Conservation (phyloP, 2,329 filamentous ascomycete genomes). For the Hypocreales sp. region DNA sequence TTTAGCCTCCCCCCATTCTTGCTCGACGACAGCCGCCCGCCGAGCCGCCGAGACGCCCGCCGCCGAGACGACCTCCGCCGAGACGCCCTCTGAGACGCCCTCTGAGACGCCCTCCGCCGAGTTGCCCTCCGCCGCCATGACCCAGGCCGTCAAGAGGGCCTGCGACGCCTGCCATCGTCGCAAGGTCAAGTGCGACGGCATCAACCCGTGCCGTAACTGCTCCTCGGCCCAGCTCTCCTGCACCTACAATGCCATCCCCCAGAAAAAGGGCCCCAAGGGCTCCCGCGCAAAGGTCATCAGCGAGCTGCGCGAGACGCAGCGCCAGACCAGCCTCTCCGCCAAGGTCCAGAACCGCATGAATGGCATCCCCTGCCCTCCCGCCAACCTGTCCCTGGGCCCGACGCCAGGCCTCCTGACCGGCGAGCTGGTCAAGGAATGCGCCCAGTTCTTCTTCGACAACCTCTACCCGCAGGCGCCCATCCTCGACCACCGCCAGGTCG, state of each 20-base stretch:
- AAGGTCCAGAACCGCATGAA: slow-evolving; percentile 46
- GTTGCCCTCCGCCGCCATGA: slow-evolving; percentile 19
- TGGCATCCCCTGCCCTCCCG: slow-evolving; percentile 32
- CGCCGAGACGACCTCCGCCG: not conserved
- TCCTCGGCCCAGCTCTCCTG: slow-evolving; percentile 49
- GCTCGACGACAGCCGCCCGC: not conserved
- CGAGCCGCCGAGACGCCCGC: not conserved
- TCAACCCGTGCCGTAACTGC: slow-evolving; percentile 58
- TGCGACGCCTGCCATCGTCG: slow-evolving; percentile 61
- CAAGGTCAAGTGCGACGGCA: slow-evolving; percentile 60
- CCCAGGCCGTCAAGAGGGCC: slow-evolving; percentile 42
- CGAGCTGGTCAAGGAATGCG: slow-evolving; percentile 49
- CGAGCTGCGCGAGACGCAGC: slow-evolving; percentile 53
- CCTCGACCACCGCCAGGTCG: slow-evolving; percentile 39
- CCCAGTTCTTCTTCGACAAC: slow-evolving; percentile 53
- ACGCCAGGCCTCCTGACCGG: slow-evolving; percentile 44
- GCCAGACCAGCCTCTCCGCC: slow-evolving; percentile 46
- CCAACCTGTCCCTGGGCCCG: slow-evolving; percentile 31
- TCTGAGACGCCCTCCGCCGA: not conserved
- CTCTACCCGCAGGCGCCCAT: slow-evolving; percentile 51
- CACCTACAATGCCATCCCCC: slow-evolving; percentile 60
- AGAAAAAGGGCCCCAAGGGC: slow-evolving; percentile 64
- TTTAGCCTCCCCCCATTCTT: no score
- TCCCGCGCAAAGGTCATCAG: slow-evolving; percentile 63
- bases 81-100: no score